These are phyloP conservation scores for Parastagonospora avenae DNA, from an alignment of 2,329 filamentous ascomycete genomes.

Conservation along the genomic window DNA sequence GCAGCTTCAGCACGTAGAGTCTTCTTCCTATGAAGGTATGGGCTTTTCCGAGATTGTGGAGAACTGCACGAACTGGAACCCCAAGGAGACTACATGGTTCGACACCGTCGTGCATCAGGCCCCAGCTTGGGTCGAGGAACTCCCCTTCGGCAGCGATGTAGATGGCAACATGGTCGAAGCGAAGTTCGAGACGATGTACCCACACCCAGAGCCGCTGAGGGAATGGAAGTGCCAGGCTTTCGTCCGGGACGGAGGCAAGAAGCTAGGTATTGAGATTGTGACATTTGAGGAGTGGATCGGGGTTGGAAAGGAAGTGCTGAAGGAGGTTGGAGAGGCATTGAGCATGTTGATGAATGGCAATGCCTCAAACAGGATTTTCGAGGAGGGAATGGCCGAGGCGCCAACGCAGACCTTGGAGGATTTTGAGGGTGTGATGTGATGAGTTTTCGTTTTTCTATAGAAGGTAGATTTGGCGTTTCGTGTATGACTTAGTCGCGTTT, in stretches of 20 bases:
- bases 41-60: conserved; percentile 44
- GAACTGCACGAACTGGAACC: conserved; percentile 41
- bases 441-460: not conserved
- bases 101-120: conserved; percentile 50
- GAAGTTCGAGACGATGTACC: conserved; percentile 62
- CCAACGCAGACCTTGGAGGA: conserved; percentile 16
- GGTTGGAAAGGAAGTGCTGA: conserved; percentile 58
- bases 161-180: conserved; percentile 37
- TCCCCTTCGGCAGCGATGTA: conserved; percentile 49
- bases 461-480: not conserved
- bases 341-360: conserved; percentile 25
- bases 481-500: too few species aligned
- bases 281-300: conserved; percentile 62
- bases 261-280: conserved; percentile 63
- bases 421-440: conserved; percentile 29
- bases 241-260: conserved; percentile 54
- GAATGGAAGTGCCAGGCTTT: conserved; percentile 68
- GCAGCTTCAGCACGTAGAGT: conserved; percentile 43
- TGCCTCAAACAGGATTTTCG: conserved; percentile 27
- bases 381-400: not conserved
- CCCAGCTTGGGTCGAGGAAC: conserved; percentile 61
- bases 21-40: conserved; percentile 43
- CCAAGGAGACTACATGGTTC: conserved; percentile 36
- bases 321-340: conserved; percentile 45
- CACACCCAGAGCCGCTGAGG: conserved; percentile 47